These are phyloP conservation scores for Harrya chromipes DNA, from an alignment of 768 basidiomycete genomes.

Conservation along the genomic window DNA sequence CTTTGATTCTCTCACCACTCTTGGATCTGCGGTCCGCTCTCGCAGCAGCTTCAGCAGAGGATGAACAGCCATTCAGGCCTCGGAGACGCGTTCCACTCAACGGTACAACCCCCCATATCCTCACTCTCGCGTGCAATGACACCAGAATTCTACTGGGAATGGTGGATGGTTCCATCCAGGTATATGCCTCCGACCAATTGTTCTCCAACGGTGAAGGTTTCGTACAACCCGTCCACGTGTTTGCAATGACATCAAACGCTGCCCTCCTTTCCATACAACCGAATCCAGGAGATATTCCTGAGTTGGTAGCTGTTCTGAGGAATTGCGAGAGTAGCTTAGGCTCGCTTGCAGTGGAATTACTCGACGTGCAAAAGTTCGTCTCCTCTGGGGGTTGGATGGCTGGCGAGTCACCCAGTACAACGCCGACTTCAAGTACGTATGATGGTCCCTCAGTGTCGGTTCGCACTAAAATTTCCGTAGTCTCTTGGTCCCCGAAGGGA, in stretches of 20 bases:
- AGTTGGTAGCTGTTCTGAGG: slow-evolving; percentile 59
- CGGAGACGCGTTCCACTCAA: slow-evolving; percentile 47
- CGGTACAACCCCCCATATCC: slow-evolving; percentile 46
- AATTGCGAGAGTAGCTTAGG: slow-evolving; percentile 31
- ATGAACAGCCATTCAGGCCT: slow-evolving; percentile 46
- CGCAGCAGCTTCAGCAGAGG: slow-evolving; percentile 37
- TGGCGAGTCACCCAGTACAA: slow-evolving; percentile 44
- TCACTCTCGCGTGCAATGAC: slow-evolving; percentile 59
- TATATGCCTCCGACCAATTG: slow-evolving; percentile 55
- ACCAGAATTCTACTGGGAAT: slow-evolving; percentile 58
- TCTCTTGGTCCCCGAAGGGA: slow-evolving; percentile 84
- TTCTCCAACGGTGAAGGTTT: slow-evolving; percentile 44
- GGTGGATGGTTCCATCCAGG: slow-evolving; percentile 54
- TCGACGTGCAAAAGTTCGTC: slow-evolving; percentile 52
- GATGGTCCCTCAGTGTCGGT: neutral
- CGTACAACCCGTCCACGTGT: slow-evolving; percentile 47
- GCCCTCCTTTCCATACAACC: slow-evolving; percentile 54
- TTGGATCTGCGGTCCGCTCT: slow-evolving; percentile 57
- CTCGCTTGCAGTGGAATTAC: slow-evolving; percentile 51
- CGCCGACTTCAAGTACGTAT: slow-evolving; percentile 59
- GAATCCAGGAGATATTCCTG: slow-evolving; percentile 59
- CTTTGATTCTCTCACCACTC: slow-evolving; percentile 59
- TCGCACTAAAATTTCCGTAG: slow-evolving; percentile 36
- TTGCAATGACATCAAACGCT: slow-evolving; percentile 41
- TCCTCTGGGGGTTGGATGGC: slow-evolving; percentile 54